A percentile compares a stretch with the other conserved stretches of the same genome.
Conservation (phyloP, 768 basidiomycete genomes). For the Suillus subalutaceus region DNA sequence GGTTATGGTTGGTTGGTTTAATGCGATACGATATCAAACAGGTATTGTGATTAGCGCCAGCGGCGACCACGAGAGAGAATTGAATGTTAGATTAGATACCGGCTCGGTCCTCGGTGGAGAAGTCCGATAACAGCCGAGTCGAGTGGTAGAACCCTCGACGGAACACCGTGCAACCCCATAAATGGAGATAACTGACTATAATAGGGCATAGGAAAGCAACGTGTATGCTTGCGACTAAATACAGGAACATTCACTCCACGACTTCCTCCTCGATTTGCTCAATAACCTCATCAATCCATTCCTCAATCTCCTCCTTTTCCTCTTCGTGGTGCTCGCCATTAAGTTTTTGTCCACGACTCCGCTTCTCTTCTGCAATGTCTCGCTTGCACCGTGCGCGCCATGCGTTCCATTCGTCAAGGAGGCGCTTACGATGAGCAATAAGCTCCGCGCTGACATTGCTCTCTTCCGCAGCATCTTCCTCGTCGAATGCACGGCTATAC, state of each 20-base stretch:
- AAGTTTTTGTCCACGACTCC: constrained; percentile 38
- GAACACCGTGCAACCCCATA: constrained; percentile 1
- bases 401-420: constrained; percentile 99
- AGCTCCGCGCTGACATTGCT: constrained; percentile 94
- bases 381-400: constrained; percentile 80
- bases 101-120: background rate
- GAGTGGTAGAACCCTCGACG: background rate
- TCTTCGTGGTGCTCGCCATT: constrained; percentile 46
- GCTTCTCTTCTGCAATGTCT: constrained; percentile 61
- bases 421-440: constrained; percentile 83
- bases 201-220: background rate
- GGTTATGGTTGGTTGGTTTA: background rate
- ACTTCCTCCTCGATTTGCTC: constrained; percentile 89
- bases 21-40: background rate
- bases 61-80: constrained; percentile 2
- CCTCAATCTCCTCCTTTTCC: constrained; percentile 88
- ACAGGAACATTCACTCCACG: constrained; percentile 42
- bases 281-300: constrained; percentile 92
- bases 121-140: background rate
- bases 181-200: background rate
- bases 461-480: constrained; percentile 96
- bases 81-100: constrained; percentile 5
- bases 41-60: background rate
- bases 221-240: constrained; percentile 1
- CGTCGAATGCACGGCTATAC: constrained; percentile 90